Percentiles rank a stretch among this genome's conserved stretches.
phyloP scores from a whole-genome alignment of 306 rosid species.

The Vicia faba region DNA sequence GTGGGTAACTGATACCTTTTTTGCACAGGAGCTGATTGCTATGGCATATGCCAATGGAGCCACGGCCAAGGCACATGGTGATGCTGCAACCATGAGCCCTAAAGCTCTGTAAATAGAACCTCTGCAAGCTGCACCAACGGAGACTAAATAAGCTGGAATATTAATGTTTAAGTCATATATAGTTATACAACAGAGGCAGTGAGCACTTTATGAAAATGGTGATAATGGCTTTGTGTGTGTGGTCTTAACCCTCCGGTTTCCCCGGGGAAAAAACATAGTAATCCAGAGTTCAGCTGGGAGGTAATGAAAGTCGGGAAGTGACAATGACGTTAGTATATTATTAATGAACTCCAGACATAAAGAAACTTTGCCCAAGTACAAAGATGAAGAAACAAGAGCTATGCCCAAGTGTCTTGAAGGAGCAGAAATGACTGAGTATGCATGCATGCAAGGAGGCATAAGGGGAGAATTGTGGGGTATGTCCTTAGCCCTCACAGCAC shows the following conservation, averaged over 20 bases:
- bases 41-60: constrained; percentile 96
- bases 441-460: not conserved
- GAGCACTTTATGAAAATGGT: constrained; percentile 19
- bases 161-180: constrained; percentile 22
- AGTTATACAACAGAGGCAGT: constrained; percentile 6
- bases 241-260: not conserved
- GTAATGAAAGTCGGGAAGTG: not conserved
- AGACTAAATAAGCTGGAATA: constrained; percentile 45
- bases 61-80: constrained; percentile 98
- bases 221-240: not conserved
- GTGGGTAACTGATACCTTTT: constrained; percentile 58
- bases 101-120: constrained; percentile 96
- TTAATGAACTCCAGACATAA: constrained; percentile 10
- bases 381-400: constrained; percentile 24
- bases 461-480: constrained; percentile 8
- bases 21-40: constrained; percentile 95
- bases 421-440: constrained; percentile 2
- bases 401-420: constrained; percentile 3
- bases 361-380: constrained; percentile 10
- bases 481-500: constrained; percentile 1
- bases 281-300: not conserved
- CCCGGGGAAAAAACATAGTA: not conserved
- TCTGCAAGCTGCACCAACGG: constrained; percentile 75
- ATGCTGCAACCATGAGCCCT: constrained; percentile 98
- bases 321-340: constrained; percentile 9